phyloP scores from a whole-genome alignment of 2,329 filamentous ascomycete genomes.

The Fusarium marasasianum region DNA sequence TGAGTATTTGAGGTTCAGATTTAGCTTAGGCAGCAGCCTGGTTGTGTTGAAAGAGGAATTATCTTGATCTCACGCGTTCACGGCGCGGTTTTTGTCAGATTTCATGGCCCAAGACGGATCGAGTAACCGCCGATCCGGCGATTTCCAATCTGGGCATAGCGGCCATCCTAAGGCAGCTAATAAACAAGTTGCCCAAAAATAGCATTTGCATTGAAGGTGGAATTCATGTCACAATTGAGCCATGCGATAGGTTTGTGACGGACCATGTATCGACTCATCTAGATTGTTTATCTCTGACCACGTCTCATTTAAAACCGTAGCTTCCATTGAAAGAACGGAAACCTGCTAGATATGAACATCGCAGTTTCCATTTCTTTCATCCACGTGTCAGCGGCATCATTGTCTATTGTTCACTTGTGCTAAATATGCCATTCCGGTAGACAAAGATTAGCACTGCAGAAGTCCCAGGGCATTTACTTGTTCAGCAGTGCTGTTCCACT shows the following conservation, averaged over 20 bases:
- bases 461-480: background rate
- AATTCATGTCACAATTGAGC: fast-evolving
- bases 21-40: background rate
- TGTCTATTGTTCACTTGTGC: background rate
- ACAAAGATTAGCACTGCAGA: fast-evolving
- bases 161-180: background rate
- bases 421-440: fast-evolving
- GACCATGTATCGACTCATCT: too few species aligned
- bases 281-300: background rate
- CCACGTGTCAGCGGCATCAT: fast-evolving
- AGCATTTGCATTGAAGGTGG: background rate
- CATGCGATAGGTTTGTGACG: fast-evolving
- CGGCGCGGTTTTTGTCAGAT: background rate
- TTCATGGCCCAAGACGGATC: background rate
- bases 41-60: background rate
- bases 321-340: background rate
- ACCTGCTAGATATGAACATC: background rate
- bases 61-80: background rate
- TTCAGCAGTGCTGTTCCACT: background rate
- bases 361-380: fast-evolving
- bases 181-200: background rate
- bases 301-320: background rate
- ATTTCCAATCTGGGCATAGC: background rate
- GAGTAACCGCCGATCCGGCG: constrained; percentile 2
- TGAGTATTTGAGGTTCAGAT: background rate